phyloP scores from a whole-genome alignment of 2,329 filamentous ascomycete genomes.

The Beauveria sp. region DNA sequence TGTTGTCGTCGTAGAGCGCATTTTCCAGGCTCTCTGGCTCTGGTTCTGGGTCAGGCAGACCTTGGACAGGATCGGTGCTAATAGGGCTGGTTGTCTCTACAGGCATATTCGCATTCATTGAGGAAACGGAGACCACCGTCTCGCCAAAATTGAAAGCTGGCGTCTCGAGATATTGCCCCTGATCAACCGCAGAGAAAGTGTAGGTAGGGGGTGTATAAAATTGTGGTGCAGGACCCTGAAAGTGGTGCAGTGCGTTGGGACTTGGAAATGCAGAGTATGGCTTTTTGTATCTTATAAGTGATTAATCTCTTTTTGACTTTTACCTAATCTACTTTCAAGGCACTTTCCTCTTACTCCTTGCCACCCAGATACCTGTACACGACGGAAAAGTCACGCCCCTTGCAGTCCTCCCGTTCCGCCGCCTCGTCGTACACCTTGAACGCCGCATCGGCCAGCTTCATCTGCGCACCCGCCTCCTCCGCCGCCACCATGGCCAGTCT shows the following conservation, averaged over 20 bases:
- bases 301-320: no score
- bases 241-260: no score
- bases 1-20: background rate
- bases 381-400: constrained; percentile 72
- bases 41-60: background rate
- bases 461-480: constrained; percentile 54
- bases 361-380: constrained; percentile 66
- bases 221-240: no score
- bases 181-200: no score
- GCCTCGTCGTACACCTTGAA: constrained; percentile 60
- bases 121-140: background rate
- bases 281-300: no score
- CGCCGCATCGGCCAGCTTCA: constrained; percentile 58
- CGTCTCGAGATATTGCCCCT: background rate
- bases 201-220: no score
- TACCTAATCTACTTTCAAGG: no score
- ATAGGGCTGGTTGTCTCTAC: background rate
- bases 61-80: background rate
- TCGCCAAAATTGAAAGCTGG: background rate
- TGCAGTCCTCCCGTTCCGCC: constrained; percentile 51
- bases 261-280: no score
- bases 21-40: background rate
- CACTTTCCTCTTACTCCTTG: constrained; percentile 29
- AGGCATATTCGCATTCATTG: background rate
- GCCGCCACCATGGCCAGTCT: constrained; percentile 66